A percentile compares a stretch with the other conserved stretches of the same genome.
Conservation (phyloP, 2,329 filamentous ascomycete species). For the Neonectria faginata region DNA sequence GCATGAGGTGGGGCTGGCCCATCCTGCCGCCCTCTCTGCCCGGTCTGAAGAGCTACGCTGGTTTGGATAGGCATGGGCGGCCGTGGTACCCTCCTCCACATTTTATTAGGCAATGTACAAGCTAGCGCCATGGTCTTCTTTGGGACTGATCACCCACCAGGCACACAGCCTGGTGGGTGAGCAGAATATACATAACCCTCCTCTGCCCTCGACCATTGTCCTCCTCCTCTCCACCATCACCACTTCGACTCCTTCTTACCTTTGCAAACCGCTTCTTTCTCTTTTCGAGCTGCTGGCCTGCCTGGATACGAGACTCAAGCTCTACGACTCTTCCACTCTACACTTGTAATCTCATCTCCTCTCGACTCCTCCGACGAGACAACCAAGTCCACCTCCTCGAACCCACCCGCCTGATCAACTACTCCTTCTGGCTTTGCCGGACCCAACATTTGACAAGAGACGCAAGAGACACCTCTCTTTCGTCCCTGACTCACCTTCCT, state of each 20-base stretch:
- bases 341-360: slow-evolving; percentile 32
- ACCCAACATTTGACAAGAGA: slow-evolving; percentile 25
- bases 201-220: slow-evolving; percentile 40
- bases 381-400: slow-evolving; percentile 26
- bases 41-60: slow-evolving; percentile 37
- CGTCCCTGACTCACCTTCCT: slow-evolving; percentile 27
- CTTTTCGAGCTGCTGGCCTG: slow-evolving; percentile 32
- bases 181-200: slow-evolving; percentile 46
- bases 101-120: slow-evolving; percentile 48
- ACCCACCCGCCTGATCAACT: slow-evolving; percentile 28
- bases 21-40: slow-evolving; percentile 33
- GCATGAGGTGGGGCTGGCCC: slow-evolving; percentile 42
- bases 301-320: slow-evolving; percentile 29
- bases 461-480: slow-evolving; percentile 19
- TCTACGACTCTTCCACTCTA: slow-evolving; percentile 21
- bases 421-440: slow-evolving; percentile 23
- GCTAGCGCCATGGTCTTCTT: slow-evolving; percentile 40
- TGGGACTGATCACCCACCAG: slow-evolving; percentile 47
- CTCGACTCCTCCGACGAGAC: slow-evolving; percentile 18
- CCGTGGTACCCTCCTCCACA: slow-evolving; percentile 46
- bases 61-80: slow-evolving; percentile 40
- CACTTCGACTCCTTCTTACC: slow-evolving; percentile 36
- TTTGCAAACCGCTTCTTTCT: slow-evolving; percentile 39
- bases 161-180: slow-evolving; percentile 46
- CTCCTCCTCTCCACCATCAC: slow-evolving; percentile 34